A percentile compares a stretch with the other conserved stretches of the same genome.
Conservation (phyloP, 179 eudicot genomes). For the Beta lomatogona region DNA sequence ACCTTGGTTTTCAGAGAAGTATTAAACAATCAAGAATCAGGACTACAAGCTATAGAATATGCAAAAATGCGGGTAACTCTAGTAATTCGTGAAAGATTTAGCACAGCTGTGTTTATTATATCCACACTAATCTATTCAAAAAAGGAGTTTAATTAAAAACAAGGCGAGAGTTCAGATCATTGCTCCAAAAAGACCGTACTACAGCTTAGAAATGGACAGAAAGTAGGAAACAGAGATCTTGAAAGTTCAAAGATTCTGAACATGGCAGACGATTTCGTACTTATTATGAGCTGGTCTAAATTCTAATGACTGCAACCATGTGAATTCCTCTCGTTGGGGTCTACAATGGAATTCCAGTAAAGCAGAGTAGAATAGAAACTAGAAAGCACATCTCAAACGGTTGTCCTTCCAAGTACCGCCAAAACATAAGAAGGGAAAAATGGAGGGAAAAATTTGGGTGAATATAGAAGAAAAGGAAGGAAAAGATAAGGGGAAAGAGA, state of each 20-base stretch:
- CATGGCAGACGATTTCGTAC: not conserved
- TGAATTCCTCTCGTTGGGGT: not conserved
- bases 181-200: not conserved
- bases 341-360: not conserved
- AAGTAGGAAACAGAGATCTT: not conserved
- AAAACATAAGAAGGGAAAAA: too few species aligned
- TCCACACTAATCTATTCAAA: not conserved
- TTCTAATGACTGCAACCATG: constrained; percentile 5
- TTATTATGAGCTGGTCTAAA: constrained; percentile 8
- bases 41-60: not conserved
- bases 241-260: not conserved
- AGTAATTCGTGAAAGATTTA: not conserved
- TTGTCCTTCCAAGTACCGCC: not conserved
- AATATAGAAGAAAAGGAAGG: too few species aligned
- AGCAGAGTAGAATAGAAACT: not conserved
- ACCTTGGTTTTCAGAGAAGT: too few species aligned
- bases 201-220: not conserved
- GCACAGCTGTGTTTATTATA: too few species aligned
- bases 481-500: too few species aligned
- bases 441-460: too few species aligned
- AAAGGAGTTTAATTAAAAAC: not conserved
- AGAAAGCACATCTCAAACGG: too few species aligned
- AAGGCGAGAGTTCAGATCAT: not conserved
- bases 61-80: not conserved
- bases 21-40: too few species aligned